phyloP scores from a whole-genome alignment of 306 rosid genomes.

The Lotus japonicus region DNA sequence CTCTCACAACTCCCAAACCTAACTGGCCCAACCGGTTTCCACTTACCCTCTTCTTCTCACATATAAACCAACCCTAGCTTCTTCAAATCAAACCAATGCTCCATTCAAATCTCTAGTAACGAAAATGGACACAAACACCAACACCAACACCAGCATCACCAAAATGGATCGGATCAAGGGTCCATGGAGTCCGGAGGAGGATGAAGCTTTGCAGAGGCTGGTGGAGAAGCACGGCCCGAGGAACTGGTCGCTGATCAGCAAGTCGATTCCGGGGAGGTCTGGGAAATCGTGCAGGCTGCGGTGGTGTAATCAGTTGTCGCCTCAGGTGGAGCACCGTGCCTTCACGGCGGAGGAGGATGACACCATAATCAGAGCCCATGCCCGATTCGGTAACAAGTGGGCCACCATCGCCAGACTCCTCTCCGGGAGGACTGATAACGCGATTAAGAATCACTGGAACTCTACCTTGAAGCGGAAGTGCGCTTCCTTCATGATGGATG shows the following conservation, averaged over 20 bases:
- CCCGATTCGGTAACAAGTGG: constrained; percentile 95
- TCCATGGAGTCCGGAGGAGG: constrained; percentile 98
- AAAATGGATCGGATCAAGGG: constrained; percentile 95
- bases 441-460: constrained; percentile 97
- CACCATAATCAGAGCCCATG: constrained; percentile 79
- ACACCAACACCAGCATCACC: too few species aligned
- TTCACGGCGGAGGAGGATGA: constrained; percentile 86
- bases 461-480: constrained; percentile 89
- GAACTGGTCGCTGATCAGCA: constrained; percentile 90
- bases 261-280: constrained; percentile 80
- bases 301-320: constrained; percentile 97
- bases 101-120: not conserved
- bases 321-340: constrained; percentile 92
- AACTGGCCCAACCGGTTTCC: constrained; percentile 75
- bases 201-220: constrained; percentile 59
- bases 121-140: constrained; percentile 16
- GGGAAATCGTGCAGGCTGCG: constrained; percentile 93
- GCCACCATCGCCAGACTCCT: constrained; percentile 93
- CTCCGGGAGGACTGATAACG: constrained; percentile 92
- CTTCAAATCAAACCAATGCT: not conserved
- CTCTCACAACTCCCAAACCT: constrained; percentile 19
- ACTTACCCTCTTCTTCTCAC: constrained; percentile 19
- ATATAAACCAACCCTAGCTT: constrained; percentile 31
- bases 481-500: constrained; percentile 31
- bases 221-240: constrained; percentile 88